Base-by-base conservation (phyloP, 2,329 filamentous ascomycete species). In the Talaromyces marneffei region DNA sequence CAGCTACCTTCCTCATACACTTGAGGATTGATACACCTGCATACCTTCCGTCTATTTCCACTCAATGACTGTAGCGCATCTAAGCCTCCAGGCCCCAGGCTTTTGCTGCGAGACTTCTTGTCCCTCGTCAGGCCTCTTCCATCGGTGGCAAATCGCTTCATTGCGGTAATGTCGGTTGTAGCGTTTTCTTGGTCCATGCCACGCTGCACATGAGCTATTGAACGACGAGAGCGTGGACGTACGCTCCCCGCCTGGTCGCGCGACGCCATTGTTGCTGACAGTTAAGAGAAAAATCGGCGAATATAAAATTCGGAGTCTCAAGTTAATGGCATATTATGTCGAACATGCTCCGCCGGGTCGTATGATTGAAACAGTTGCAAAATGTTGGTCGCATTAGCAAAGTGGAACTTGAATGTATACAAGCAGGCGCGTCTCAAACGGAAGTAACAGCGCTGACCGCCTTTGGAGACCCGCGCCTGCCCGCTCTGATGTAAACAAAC, bases 71-170 rank as follows among this genome's bases (percentile, higher is more conserved):
- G 92, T 60, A 95, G 81, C 61, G 88, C 87, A 79, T 95, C 92
- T 50, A 96, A 77, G 27, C 92, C 92, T 56, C 93, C 94, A 16
- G 94, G 93, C 2, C 94, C 94, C 67, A 99, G 87, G 77, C 93
- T 97, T 80, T 97, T 97, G 77, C 93, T 97, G 66, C 94, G 87
- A 62, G 88, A 90, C 77, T 92, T 93, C 78, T 82, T 82, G 40
- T 77, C 76, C 57, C 72, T 72, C 33, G 66, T 71, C 9, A 68
- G 83, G 83, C 65, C 27, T 56, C 68, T 71, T n/a, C 65, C 58
- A 20, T 64, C 69, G 14, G 57, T 65, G 23, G 64, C 68, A 12
- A 67, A 66, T 9, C 67, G 57, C 53, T 70, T 71, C 4, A 72
- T 64, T 65, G 83, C 81, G 63, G 80, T 82, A 61, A 89, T 74